Conservation (phyloP, 352 stramenopile species). For the Phytophthora niederhauseri region DNA sequence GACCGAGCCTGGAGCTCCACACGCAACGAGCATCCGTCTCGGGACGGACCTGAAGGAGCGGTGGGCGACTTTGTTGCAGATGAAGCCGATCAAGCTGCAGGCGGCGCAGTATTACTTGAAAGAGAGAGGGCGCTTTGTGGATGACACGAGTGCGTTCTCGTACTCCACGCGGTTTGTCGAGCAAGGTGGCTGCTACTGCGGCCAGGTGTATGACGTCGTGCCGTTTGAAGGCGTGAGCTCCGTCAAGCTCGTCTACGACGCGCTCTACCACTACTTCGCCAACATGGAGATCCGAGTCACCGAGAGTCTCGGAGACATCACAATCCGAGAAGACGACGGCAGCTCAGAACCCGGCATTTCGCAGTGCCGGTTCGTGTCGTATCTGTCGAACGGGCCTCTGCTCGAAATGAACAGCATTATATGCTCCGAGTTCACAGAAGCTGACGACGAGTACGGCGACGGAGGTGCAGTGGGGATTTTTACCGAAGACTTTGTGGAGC, state of each 20-base stretch:
- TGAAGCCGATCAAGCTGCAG: slow-evolving; percentile 31
- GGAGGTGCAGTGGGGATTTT: slow-evolving; percentile 36
- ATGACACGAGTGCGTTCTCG: slow-evolving; percentile 25
- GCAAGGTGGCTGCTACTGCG: slow-evolving; percentile 38
- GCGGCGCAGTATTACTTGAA: slow-evolving; percentile 28
- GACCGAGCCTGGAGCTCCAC: slow-evolving; percentile 22
- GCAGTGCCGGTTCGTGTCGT: slow-evolving; percentile 49
- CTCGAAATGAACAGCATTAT: slow-evolving; percentile 45
- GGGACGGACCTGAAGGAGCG: slow-evolving; percentile 25
- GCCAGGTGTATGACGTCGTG: slow-evolving; percentile 44
- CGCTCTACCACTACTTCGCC: slow-evolving; percentile 38
- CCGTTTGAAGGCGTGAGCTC: slow-evolving; percentile 38
- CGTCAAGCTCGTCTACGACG: slow-evolving; percentile 53
- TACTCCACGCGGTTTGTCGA: slow-evolving; percentile 38
- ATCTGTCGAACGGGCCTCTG: slow-evolving; percentile 24
- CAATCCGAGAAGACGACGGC: slow-evolving; percentile 57
- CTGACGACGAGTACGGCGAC: slow-evolving; percentile 29
- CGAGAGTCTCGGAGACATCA: slow-evolving; percentile 51
- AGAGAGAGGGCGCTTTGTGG: slow-evolving; percentile 29
- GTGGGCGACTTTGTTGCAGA: slow-evolving; percentile 23
- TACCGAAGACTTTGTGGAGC: slow-evolving; percentile 36
- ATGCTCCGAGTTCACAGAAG: slow-evolving; percentile 37
- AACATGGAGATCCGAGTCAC: slow-evolving; percentile 60
- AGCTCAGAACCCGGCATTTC: slow-evolving; percentile 42
- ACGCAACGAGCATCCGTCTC: slow-evolving; percentile 30